Conservation (phyloP, 129 eudicot species). For the Tanacetum coccineum region DNA sequence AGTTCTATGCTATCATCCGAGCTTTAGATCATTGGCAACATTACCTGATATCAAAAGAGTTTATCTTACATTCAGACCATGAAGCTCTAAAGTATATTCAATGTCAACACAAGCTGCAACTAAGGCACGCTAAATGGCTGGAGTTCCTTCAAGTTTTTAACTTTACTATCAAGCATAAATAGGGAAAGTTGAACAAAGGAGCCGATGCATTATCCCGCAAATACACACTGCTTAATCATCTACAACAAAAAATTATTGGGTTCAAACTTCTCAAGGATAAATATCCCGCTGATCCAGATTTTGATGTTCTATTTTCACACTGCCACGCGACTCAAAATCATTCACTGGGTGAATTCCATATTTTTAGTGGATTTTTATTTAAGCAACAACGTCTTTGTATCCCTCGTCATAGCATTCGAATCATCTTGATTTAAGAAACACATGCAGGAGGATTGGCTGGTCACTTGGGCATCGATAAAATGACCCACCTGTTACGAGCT, state of each 20-base stretch:
- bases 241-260: too few relatives aligned
- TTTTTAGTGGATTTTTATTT: neutral
- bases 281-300: too few relatives aligned
- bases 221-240: too few relatives aligned
- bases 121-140: neutral
- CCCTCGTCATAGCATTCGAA: neutral
- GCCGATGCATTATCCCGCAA: neutral
- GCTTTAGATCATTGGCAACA: neutral
- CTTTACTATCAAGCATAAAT: neutral
- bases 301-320: too few relatives aligned
- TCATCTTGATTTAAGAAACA: neutral
- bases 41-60: neutral
- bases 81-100: too few relatives aligned
- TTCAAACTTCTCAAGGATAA: too few relatives aligned
- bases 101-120: neutral
- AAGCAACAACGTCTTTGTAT: neutral
- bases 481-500: neutral
- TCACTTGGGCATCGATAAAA: neutral
- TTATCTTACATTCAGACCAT: neutral
- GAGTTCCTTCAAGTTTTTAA: neutral
- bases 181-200: neutral
- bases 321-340: too few relatives aligned
- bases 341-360: too few relatives aligned
- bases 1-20: neutral
- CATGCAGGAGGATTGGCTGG: neutral